Conservation (phyloP, 192 early-diverging fungal species). For the Linnemannia exigua region DNA sequence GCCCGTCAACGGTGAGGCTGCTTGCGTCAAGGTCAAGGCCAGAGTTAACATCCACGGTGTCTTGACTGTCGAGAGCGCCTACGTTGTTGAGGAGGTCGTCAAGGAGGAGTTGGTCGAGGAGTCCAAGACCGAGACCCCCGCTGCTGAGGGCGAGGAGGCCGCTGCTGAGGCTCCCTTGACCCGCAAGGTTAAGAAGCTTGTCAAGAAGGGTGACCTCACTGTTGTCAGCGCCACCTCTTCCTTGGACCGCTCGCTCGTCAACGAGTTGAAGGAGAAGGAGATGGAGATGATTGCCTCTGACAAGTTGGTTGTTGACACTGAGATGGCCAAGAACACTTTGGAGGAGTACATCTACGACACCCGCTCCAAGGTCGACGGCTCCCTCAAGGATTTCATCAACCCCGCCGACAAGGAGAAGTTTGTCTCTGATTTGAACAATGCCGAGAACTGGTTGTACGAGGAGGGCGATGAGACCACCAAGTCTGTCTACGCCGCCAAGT, state of each 20-base stretch:
- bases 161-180: slow-evolving; percentile 60
- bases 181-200: slow-evolving; percentile 93
- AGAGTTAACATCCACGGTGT: slow-evolving; percentile 89
- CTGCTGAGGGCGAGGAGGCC: slow-evolving; percentile 48
- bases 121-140: slow-evolving; percentile 41
- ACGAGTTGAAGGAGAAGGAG: slow-evolving; percentile 83
- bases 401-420: slow-evolving; percentile 80
- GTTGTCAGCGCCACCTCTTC: slow-evolving; percentile 75
- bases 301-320: slow-evolving; percentile 93
- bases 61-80: slow-evolving; percentile 84
- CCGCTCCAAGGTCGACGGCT: slow-evolving; percentile 86
- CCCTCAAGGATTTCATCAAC: slow-evolving; percentile 82
- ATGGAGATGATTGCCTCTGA: slow-evolving; percentile 87
- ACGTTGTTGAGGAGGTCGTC: slow-evolving; percentile 90
- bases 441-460: slow-evolving; percentile 99
- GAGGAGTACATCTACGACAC: slow-evolving; percentile 99
- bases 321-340: slow-evolving; percentile 92
- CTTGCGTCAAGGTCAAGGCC: slow-evolving; percentile 94
- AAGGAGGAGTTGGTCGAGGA: slow-evolving; percentile 73
- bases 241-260: slow-evolving; percentile 69
- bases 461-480: slow-evolving; percentile 95
- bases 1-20: slow-evolving; percentile 74
- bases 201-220: slow-evolving; percentile 87
- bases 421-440: slow-evolving; percentile 75
- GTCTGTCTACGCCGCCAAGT: slow-evolving; percentile 88